Evolutionary conservation across 176 grass and related monocot species (phyloP), one percentile per base, ranked within the genome.

Genomic region (Oryza australiensis): DNA sequence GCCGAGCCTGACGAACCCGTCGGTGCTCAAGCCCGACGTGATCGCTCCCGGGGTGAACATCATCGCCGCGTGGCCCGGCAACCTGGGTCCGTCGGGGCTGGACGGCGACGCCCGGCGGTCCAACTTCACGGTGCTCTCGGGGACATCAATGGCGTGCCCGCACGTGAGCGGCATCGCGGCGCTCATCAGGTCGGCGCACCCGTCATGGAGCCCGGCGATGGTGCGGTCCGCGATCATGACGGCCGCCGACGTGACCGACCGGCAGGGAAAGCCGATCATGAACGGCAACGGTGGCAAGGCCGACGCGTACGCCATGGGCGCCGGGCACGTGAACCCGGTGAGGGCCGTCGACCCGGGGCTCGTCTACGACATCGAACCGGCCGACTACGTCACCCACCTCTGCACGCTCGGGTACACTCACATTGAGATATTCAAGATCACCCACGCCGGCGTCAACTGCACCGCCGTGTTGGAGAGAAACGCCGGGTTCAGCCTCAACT

Each of bases 41-140:
- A 65, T 94, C 65, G 90, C 92, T 5, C 95, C 92, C 5, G 86
- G 95, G 12, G 90, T 94, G 30, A 94, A 98, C 90, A 98, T 98
- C 86, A 94, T 98, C 57, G 95, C 95, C n/a, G 95, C 90, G 12
- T 97, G 95, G 92, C 95, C 92, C 0, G 90, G 75, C 0, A 91
- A 76, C 85, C 66, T 97, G 0, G 92, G 90, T 0, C 95, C 95
- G 4, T 90, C 92, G 22, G 92, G 92, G 24, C 92, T 94, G 4
- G 88, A 81, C 10, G 72, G 48, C 18, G 95, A 98, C 64, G 57
- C 43, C 26, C 77, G 92, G 9, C 80, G 81, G 35, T 86, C 92
- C n/a, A 92, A 94, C 86, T 92, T 97, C 82, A 89, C 70, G n/a
- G 92, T 94, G 64, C 86, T 97, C 46, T 97, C 94, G 3, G 94